phyloP scores from a whole-genome alignment of 164 flowering plant genomes.

The Sedum album region DNA sequence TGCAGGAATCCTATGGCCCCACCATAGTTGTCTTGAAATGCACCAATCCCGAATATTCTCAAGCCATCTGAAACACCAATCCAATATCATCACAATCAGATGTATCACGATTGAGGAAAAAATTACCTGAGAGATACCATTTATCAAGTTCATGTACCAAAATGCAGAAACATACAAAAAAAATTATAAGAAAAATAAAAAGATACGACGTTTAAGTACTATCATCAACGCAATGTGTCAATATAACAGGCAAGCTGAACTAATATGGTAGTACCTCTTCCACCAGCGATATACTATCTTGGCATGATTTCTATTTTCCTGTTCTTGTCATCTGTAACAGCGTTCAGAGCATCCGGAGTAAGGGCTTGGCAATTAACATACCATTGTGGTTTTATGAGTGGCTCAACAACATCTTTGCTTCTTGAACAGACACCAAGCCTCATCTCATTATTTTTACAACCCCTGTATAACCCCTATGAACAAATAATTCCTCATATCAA shows the following conservation, averaged over 20 bases:
- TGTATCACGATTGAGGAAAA: no score
- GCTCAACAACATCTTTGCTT: slow-evolving; percentile 86
- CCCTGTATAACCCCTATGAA: slow-evolving; percentile 64
- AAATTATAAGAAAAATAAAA: no score
- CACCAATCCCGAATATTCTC: slow-evolving; percentile 98
- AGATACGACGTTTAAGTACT: no score
- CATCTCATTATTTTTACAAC: slow-evolving; percentile 81
- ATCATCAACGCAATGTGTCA: no score
- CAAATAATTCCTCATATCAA: slow-evolving; percentile 7
- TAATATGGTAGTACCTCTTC: slow-evolving; percentile 52
- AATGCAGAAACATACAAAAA: no score
- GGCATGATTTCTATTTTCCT: slow-evolving; percentile 75
- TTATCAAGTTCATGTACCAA: background rate
- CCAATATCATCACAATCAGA: background rate
- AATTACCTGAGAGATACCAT: background rate
- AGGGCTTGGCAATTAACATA: slow-evolving; percentile 64
- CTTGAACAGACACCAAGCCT: slow-evolving; percentile 88
- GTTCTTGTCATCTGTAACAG: slow-evolving; percentile 47
- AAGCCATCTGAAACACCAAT: slow-evolving; percentile 65
- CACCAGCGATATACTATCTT: slow-evolving; percentile 84
- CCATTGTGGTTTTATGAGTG: slow-evolving; percentile 96
- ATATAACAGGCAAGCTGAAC: background rate
- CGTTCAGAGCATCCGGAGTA: slow-evolving; percentile 79
- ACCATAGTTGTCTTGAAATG: slow-evolving; percentile 97
- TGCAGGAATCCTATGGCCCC: slow-evolving; percentile 98